Evolutionary conservation across 129 eudicot species (phyloP).

Genomic region (Mikania micrantha): DNA sequence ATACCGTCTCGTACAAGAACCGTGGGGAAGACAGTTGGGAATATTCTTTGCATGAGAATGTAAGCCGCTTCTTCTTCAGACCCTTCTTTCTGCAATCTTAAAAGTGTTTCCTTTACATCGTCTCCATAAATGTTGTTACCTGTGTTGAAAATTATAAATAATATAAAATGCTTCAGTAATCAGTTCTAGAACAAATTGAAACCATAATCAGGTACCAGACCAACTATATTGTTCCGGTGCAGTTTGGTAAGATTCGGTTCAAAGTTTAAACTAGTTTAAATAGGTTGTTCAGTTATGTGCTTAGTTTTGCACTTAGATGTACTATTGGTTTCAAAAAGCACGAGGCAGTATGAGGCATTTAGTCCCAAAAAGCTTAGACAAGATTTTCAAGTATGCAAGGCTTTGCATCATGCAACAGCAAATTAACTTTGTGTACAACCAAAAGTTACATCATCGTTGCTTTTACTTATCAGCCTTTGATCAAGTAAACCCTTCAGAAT

Average conservation of each 20-base stretch:
- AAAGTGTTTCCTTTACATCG: constrained; percentile 51
- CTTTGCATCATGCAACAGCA: neutral
- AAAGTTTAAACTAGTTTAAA: neutral
- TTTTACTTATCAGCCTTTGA: no score
- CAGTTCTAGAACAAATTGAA: neutral
- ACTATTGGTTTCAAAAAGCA: neutral
- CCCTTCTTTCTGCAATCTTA: constrained; percentile 62
- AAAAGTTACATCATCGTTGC: no score
- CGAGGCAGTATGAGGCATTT: neutral
- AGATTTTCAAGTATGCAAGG: neutral
- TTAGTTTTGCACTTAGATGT: neutral
- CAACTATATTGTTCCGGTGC: neutral
- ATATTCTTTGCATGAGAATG: constrained; percentile 95
- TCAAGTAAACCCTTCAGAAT: neutral
- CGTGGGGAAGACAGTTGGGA: constrained; percentile 61
- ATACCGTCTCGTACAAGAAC: constrained; percentile 67
- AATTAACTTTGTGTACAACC: no score
- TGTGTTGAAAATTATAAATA: constrained; percentile 9
- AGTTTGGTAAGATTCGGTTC: neutral
- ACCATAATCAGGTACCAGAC: neutral
- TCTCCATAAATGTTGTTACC: constrained; percentile 95
- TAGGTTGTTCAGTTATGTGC: neutral
- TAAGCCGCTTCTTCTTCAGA: constrained; percentile 89
- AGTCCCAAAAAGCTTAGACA: neutral
- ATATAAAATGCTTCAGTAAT: neutral